phyloP scores from a whole-genome alignment of 1,139 yeast genomes.

The Sugiyamaella sp. region DNA sequence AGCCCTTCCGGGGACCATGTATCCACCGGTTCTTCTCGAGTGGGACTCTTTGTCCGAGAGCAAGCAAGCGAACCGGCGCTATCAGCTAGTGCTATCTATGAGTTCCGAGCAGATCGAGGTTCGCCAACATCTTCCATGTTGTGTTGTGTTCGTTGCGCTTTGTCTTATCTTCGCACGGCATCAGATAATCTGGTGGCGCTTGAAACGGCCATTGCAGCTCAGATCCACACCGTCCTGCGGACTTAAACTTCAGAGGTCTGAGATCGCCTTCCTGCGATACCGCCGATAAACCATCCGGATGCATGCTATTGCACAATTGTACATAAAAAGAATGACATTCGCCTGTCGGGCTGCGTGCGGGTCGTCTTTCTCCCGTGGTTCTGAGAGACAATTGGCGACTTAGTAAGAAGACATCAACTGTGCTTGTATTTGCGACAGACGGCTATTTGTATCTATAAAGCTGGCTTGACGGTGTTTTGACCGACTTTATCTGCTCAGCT shows the following conservation, averaged over 20 bases:
- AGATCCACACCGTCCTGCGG: slow-evolving; percentile 1
- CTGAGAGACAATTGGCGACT: no score
- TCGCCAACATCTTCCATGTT: neutral
- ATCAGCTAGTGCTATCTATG: no score
- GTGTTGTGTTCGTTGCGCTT: neutral
- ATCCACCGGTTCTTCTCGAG: no score
- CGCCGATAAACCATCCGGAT: neutral
- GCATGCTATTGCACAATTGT: neutral
- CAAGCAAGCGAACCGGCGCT: no score
- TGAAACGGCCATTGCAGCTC: neutral
- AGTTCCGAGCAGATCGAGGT: neutral
- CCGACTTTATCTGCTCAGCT: no score
- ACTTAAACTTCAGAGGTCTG: neutral
- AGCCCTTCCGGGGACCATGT: no score
- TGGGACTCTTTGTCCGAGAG: no score
- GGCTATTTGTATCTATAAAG: no score
- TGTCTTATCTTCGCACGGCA: slow-evolving; percentile 2
- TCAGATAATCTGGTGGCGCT: neutral
- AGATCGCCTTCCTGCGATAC: neutral
- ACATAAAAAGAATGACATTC: slow-evolving; percentile 1
- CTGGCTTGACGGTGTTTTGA: no score
- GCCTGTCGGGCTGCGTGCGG: neutral
- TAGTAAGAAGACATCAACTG: no score
- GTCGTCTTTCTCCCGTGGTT: no score
- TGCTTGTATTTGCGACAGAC: neutral